phyloP scores from a whole-genome alignment of 768 basidiomycete species.

The Cyclocybe cylindracea region DNA sequence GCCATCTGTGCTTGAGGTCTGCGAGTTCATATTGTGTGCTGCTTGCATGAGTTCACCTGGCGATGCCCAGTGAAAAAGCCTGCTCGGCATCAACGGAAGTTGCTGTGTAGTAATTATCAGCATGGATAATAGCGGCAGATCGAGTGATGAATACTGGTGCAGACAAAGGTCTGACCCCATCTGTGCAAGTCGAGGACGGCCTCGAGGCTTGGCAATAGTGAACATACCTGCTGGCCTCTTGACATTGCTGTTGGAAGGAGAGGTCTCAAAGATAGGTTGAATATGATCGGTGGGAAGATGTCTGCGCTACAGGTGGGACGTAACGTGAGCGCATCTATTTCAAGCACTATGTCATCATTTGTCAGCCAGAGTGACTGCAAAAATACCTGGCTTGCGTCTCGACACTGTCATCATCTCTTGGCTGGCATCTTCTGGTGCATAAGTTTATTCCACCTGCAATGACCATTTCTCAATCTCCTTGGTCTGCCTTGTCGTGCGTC shows the following conservation, averaged over 20 bases:
- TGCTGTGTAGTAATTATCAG: no score
- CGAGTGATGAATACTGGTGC: constrained; percentile 13
- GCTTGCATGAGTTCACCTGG: constrained; percentile 34
- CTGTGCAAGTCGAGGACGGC: constrained; percentile 4
- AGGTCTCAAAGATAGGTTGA: constrained; percentile 8
- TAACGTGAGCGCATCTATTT: no score
- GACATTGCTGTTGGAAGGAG: background rate
- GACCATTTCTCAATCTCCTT: no score
- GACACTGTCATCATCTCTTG: no score
- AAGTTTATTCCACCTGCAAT: no score
- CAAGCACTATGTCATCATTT: no score
- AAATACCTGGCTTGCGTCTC: no score
- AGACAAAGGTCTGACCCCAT: constrained; percentile 14
- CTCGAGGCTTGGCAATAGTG: constrained; percentile 6
- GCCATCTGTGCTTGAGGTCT: constrained; percentile 34
- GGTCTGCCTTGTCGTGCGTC: background rate
- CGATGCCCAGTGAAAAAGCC: constrained; percentile 33
- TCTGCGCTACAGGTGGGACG: no score
- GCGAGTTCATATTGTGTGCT: constrained; percentile 30
- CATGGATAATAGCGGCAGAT: no score
- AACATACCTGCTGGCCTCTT: constrained; percentile 12
- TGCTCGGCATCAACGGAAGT: constrained; percentile 37
- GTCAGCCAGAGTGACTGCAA: no score
- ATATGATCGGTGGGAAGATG: background rate
- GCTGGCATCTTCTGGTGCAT: no score